Evolutionary conservation across 2,329 filamentous ascomycete genomes (phyloP).

Genomic region (Raffaelea albimanens): DNA sequence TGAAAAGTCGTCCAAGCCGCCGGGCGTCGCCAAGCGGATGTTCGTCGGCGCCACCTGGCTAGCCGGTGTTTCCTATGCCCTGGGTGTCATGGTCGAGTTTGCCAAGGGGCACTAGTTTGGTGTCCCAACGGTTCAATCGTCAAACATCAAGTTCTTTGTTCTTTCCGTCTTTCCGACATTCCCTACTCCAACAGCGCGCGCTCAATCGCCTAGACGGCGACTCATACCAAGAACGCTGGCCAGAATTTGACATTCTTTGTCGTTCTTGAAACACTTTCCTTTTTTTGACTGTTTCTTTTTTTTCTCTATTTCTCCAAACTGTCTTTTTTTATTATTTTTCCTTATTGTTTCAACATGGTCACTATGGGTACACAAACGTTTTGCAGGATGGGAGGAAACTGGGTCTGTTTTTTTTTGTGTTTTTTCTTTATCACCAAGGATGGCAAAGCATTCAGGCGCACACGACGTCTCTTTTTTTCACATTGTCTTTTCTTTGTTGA

Average conservation of each 20-base stretch:
- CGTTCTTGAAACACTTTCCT: background rate
- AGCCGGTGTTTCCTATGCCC: constrained; percentile 45
- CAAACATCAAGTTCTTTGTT: too few species aligned
- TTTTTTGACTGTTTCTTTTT: constrained; percentile 1
- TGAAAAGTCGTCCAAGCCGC: constrained; percentile 7
- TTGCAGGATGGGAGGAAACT: too few species aligned
- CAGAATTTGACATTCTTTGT: constrained; percentile 18
- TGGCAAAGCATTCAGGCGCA: too few species aligned
- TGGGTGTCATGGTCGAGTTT: constrained; percentile 50
- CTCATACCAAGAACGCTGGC: constrained; percentile 25
- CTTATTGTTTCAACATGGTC: too few species aligned
- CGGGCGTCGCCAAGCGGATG: constrained; percentile 34
- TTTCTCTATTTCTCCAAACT: background rate
- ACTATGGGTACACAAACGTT: too few species aligned
- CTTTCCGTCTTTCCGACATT: too few species aligned
- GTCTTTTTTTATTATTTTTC: background rate
- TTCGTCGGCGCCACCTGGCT: constrained; percentile 44
- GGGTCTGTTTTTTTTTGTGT: too few species aligned
- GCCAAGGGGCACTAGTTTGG: constrained; percentile 23
- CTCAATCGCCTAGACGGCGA: background rate
- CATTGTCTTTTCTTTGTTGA: too few species aligned
- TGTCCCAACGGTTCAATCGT: background rate
- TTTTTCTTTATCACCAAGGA: too few species aligned
- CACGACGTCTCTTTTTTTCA: too few species aligned
- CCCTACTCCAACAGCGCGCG: too few species aligned